Evolutionary conservation across 495 filamentous ascomycete species (phyloP).

Genomic region (Penicillium egyptiacum): DNA sequence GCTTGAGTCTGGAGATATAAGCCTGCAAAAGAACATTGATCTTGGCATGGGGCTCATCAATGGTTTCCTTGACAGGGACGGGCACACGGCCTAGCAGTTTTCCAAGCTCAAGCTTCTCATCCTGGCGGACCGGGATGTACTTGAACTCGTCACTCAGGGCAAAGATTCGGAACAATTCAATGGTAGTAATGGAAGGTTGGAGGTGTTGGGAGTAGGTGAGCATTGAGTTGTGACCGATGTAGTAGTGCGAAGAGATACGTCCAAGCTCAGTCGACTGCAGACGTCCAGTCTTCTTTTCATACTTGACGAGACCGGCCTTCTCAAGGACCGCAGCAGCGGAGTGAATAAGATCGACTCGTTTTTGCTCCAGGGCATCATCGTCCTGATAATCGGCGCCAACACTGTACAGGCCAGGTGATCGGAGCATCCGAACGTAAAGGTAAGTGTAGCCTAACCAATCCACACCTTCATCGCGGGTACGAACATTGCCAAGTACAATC

Average conservation of each 20-base stretch:
- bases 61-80: constrained; percentile 94
- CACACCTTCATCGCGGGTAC: constrained; percentile 89
- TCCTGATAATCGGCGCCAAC: constrained; percentile 95
- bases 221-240: constrained; percentile 96
- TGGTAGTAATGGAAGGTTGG: constrained; percentile 83
- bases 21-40: constrained; percentile 99
- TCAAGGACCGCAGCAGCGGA: constrained; percentile 88
- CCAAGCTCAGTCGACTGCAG: constrained; percentile 92
- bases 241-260: constrained; percentile 95
- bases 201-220: constrained; percentile 93
- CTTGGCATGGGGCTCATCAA: constrained; percentile 96
- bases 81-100: constrained; percentile 89
- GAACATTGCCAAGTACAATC: constrained; percentile 92
- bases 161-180: constrained; percentile 97
- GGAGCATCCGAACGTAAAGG: constrained; percentile 95
- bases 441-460: constrained; percentile 99
- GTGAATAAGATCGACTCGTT: constrained; percentile 93
- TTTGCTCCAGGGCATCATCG: constrained; percentile 89
- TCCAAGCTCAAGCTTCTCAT: constrained; percentile 94
- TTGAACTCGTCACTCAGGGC: constrained; percentile 98
- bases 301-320: constrained; percentile 84
- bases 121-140: constrained; percentile 95
- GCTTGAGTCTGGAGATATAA: constrained; percentile 90
- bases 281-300: constrained; percentile 90
- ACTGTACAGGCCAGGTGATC: constrained; percentile 92